Evolutionary conservation across 768 basidiomycete genomes (phyloP).

Genomic region (Rossbeevera mucosa): DNA sequence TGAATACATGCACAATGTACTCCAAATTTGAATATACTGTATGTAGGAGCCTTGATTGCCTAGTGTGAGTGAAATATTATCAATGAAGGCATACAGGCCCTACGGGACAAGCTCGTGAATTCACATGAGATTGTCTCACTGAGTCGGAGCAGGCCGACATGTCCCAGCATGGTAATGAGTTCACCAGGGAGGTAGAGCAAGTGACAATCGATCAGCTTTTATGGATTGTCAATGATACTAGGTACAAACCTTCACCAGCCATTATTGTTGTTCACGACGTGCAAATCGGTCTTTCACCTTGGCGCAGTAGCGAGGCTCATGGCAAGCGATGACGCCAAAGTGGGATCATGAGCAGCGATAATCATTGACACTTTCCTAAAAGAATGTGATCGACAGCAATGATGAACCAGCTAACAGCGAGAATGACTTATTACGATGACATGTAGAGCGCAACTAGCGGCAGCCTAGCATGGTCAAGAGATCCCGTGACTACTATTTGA

Average conservation of each 20-base stretch:
- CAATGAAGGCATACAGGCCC: background rate
- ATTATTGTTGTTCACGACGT: background rate
- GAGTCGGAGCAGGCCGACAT: background rate
- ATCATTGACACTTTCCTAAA: background rate
- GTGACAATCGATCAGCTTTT: background rate
- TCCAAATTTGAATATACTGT: no score
- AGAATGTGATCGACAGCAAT: background rate
- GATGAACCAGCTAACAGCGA: no score
- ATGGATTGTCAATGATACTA: background rate
- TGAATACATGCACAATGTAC: background rate
- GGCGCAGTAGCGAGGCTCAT: background rate
- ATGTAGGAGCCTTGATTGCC: background rate
- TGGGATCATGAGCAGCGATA: background rate
- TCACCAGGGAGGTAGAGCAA: background rate
- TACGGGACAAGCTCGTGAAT: background rate
- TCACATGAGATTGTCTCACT: background rate
- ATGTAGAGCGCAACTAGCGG: no score
- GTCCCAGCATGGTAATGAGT: background rate
- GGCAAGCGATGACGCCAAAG: background rate
- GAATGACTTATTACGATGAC: no score
- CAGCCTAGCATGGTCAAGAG: no score
- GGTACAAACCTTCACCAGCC: background rate
- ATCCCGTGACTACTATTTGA: background rate
- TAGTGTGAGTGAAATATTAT: no score
- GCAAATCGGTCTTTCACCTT: no score